Percentiles rank a stretch among this genome's conserved stretches.
Evolutionary conservation across 2,329 filamentous ascomycete species (phyloP).

Genomic region (Xylariomycetidae sp.): DNA sequence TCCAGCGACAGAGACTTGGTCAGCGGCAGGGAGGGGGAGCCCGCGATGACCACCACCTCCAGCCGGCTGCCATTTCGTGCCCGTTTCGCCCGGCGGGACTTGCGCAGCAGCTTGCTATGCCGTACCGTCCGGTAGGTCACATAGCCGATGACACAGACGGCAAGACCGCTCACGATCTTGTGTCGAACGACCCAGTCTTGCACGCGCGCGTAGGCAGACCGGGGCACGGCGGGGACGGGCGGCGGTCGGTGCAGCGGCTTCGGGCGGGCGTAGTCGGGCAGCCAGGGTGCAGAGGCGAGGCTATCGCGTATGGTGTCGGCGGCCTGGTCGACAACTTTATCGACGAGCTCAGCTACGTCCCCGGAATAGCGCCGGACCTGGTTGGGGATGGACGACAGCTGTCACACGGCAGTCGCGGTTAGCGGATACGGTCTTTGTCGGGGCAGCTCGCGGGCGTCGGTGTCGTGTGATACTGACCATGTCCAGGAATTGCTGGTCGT

Average conservation of each 20-base stretch:
- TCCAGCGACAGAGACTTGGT: conserved; percentile 79
- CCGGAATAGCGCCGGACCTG: conserved; percentile 66
- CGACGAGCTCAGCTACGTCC: conserved; percentile 72
- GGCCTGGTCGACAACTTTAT: conserved; percentile 72
- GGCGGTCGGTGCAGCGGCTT: conserved; percentile 43
- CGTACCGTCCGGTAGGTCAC: conserved; percentile 46
- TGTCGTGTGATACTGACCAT: conserved; percentile 48
- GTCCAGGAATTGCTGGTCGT: conserved; percentile 74
- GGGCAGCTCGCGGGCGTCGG: too few species aligned
- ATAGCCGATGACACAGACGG: conserved; percentile 68
- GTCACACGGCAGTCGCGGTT: conserved; percentile 7
- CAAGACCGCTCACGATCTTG: conserved; percentile 64
- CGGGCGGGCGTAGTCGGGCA: conserved; percentile 64
- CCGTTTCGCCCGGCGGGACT: conserved; percentile 67
- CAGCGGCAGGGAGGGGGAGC: conserved; percentile 78
- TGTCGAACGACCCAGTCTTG: conserved; percentile 69
- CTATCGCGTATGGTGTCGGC: conserved; percentile 65
- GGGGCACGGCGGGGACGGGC: conserved; percentile 26
- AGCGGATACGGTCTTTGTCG: too few species aligned
- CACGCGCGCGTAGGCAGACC: conserved; percentile 43
- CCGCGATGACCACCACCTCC: conserved; percentile 83
- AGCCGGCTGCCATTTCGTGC: conserved; percentile 77
- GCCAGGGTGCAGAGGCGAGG: conserved; percentile 62
- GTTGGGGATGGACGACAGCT: conserved; percentile 50
- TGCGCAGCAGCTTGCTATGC: conserved; percentile 52